These are phyloP conservation scores for Luzula sylvatica DNA, from an alignment of 176 grass and related monocot genomes.

Conservation along the genomic window DNA sequence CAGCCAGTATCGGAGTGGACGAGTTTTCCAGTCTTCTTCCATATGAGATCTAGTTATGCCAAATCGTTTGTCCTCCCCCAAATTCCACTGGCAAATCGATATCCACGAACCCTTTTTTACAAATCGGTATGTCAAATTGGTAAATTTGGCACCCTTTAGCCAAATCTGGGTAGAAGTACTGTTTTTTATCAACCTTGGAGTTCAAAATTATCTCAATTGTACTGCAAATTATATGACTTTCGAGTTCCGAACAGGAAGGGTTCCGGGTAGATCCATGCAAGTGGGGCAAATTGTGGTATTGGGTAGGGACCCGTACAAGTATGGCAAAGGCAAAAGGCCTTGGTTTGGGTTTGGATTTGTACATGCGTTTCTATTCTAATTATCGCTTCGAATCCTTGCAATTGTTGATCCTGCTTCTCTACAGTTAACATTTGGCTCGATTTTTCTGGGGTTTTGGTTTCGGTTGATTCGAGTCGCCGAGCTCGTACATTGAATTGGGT, in stretches of 20 bases:
- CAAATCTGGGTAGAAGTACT: constrained; percentile 96
- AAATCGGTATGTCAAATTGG: constrained; percentile 91
- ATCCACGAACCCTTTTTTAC: constrained; percentile 57
- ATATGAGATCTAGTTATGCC: constrained; percentile 90
- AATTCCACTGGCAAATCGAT: constrained; percentile 84
- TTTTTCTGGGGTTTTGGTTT: constrained; percentile 22
- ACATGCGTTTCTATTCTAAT: constrained; percentile 97
- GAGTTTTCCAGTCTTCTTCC: constrained; percentile 97
- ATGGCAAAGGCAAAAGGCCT: constrained; percentile 78
- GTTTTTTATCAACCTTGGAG: constrained; percentile 96
- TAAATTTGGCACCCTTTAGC: constrained; percentile 94
- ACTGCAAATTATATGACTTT: constrained; percentile 74
- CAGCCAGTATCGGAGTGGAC: constrained; percentile 65
- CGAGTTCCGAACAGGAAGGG: constrained; percentile 60
- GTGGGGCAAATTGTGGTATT: constrained; percentile 78
- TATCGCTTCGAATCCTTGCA: constrained; percentile 60
- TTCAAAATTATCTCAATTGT: constrained; percentile 45
- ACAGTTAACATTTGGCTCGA: constrained; percentile 38
- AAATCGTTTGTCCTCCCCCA: constrained; percentile 74
- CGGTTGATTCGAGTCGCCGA: constrained; percentile 23
- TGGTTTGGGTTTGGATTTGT: constrained; percentile 58
- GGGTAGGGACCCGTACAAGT: constrained; percentile 56
- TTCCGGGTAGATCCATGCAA: constrained; percentile 83
- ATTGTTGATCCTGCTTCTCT: constrained; percentile 35
- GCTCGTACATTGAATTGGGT: constrained; percentile 20